Evolutionary conservation across 352 stramenopile species (phyloP).

Genomic region (Phytophthora citrophthora): DNA sequence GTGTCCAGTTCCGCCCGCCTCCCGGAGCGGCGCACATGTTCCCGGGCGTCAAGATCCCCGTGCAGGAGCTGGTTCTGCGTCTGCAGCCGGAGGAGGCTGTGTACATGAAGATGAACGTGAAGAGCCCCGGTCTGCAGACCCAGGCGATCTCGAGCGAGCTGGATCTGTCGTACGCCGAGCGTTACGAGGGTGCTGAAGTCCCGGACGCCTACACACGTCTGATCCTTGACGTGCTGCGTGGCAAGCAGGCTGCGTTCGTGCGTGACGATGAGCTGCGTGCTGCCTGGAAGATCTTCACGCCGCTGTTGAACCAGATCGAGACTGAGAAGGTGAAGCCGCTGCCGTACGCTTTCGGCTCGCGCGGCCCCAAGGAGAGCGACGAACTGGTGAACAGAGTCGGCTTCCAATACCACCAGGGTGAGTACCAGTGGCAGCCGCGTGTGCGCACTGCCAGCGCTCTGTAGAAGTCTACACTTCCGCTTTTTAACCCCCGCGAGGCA

Average conservation of each 20-base stretch:
- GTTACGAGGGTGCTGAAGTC: constrained; percentile 87
- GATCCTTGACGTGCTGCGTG: constrained; percentile 97
- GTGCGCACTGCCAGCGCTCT: constrained; percentile 51
- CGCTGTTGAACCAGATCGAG: constrained; percentile 97
- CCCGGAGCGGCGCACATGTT: constrained; percentile 93
- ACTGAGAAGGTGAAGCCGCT: constrained; percentile 90
- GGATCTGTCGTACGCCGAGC: constrained; percentile 95
- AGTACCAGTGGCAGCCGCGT: constrained; percentile 75
- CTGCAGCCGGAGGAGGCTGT: constrained; percentile 97
- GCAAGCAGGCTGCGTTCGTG: constrained; percentile 97
- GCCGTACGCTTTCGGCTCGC: constrained; percentile 93
- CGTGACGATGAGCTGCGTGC: constrained; percentile 96
- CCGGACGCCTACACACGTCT: constrained; percentile 98
- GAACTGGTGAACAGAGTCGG: constrained; percentile 68
- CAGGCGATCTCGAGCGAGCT: constrained; percentile 95
- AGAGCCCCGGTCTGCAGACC: constrained; percentile 92
- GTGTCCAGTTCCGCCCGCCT: constrained; percentile 96
- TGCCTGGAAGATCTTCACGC: constrained; percentile 98
- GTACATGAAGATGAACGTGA: constrained; percentile 98
- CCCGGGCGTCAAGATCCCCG: constrained; percentile 80
- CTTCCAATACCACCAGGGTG: constrained; percentile 82
- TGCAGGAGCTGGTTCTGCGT: constrained; percentile 97
- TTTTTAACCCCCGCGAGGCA: constrained; percentile 8
- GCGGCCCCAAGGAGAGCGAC: constrained; percentile 93
- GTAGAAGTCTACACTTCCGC: constrained; percentile 30